Percentiles rank a stretch among this genome's conserved stretches.
These are phyloP conservation scores for Capronia americana DNA, from an alignment of 2,329 filamentous ascomycete genomes.

Conservation along the genomic window DNA sequence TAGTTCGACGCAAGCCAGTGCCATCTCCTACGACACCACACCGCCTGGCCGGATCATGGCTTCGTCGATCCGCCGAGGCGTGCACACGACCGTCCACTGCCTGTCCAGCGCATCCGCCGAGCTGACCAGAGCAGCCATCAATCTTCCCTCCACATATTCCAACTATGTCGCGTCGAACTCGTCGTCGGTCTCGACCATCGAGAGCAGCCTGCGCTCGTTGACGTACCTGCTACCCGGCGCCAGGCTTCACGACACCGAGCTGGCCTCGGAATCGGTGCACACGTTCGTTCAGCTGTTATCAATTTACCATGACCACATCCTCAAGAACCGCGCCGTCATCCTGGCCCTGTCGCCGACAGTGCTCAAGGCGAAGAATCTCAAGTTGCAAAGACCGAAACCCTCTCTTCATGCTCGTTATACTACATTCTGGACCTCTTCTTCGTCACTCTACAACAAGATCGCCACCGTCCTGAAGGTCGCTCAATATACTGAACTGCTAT, in stretches of 20 bases:
- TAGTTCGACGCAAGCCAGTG: neutral
- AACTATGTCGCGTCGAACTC: conserved; percentile 96
- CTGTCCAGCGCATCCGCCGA: conserved; percentile 35
- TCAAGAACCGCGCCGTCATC: conserved; percentile 38
- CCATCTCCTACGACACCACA: neutral
- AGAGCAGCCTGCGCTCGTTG: conserved; percentile 87
- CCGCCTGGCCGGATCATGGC: conserved; percentile 27
- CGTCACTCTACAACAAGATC: conserved; percentile 76
- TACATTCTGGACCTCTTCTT: conserved; percentile 66
- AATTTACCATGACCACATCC: conserved; percentile 35
- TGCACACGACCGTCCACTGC: conserved; percentile 33
- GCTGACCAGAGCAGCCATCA: conserved; percentile 33
- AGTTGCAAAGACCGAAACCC: conserved; percentile 48
- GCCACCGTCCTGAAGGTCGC: conserved; percentile 86
- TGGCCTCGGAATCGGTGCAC: conserved; percentile 80
- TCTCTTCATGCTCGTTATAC: conserved; percentile 69
- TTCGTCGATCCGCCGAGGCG: conserved; percentile 32
- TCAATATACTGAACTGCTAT: conserved; percentile 92
- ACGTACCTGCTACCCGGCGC: conserved; percentile 93
- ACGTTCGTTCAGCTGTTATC: conserved; percentile 38
- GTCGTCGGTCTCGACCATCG: conserved; percentile 91
- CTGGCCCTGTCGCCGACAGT: conserved; percentile 75
- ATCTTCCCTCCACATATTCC: conserved; percentile 61
- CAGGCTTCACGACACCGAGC: conserved; percentile 73
- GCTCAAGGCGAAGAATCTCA: conserved; percentile 23